These are phyloP conservation scores for Cladobotryum protrusum DNA, from an alignment of 2,329 filamentous ascomycete species.

Conservation along the genomic window DNA sequence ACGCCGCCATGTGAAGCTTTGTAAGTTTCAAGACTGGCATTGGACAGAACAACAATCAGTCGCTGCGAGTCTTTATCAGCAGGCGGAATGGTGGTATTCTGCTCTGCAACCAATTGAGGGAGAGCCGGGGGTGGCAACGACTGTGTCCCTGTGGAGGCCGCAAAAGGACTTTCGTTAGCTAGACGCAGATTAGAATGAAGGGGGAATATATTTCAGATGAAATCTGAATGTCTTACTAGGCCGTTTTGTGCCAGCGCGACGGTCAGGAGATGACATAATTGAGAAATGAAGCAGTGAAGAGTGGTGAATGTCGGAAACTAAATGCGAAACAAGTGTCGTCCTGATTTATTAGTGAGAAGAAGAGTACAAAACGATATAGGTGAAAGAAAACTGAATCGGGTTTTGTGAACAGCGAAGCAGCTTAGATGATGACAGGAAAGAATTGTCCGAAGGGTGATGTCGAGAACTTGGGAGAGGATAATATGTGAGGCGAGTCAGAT, in stretches of 20 bases:
- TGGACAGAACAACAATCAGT: constrained; percentile 91
- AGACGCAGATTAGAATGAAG: not conserved
- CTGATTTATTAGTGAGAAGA: no score
- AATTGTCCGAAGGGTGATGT: no score
- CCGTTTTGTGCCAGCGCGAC: constrained; percentile 36
- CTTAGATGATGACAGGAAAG: no score
- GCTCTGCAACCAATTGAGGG: constrained; percentile 88
- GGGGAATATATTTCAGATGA: not conserved
- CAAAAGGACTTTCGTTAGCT: constrained; percentile 14
- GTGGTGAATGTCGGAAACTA: not conserved
- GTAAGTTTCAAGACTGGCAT: constrained; percentile 96
- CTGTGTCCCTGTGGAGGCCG: constrained; percentile 63
- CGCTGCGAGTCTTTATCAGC: constrained; percentile 87
- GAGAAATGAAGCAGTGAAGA: not conserved
- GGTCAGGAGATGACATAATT: constrained; percentile 35
- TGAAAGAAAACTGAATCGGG: no score
- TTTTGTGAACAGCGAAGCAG: no score
- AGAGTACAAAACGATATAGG: no score
- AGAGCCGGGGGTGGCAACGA: constrained; percentile 88
- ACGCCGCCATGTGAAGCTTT: constrained; percentile 73
- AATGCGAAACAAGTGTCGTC: not conserved
- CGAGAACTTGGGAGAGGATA: no score
- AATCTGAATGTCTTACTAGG: constrained; percentile 31
- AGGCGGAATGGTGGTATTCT: constrained; percentile 74
- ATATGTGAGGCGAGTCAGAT: no score